Percentiles rank a stretch among this genome's conserved stretches.
These are phyloP conservation scores for Diversispora epigaea DNA, from an alignment of 192 early-diverging fungal species.

Conservation along the genomic window DNA sequence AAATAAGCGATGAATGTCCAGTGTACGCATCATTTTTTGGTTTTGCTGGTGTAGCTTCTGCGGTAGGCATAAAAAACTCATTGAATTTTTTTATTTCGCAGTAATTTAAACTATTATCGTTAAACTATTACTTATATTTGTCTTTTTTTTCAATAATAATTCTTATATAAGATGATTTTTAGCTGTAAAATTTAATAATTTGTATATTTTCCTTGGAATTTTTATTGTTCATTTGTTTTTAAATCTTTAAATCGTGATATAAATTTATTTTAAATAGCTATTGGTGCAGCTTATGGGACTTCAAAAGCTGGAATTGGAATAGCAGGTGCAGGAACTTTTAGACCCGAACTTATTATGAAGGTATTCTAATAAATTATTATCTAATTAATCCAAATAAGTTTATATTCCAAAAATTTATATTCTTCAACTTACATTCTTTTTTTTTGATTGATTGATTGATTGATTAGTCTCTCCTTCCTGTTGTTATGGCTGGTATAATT, in stretches of 20 bases:
- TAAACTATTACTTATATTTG: no score
- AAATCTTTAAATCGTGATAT: background rate
- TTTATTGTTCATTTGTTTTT: background rate
- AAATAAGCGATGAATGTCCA: constrained; percentile 55
- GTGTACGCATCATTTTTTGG: constrained; percentile 95
- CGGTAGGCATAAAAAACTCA: constrained; percentile 51
- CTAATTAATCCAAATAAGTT: background rate
- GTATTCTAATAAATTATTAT: constrained; percentile 29
- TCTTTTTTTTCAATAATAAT: background rate
- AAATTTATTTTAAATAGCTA: constrained; percentile 46
- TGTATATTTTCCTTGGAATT: background rate
- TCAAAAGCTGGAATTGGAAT: constrained; percentile 97
- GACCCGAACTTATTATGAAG: constrained; percentile 88
- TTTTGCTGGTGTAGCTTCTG: constrained; percentile 83
- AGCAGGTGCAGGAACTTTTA: constrained; percentile 90
- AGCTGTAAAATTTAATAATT: constrained; percentile 54
- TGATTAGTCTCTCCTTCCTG: constrained; percentile 77
- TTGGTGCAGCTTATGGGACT: constrained; percentile 98
- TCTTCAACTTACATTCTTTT: background rate
- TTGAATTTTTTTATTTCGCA: background rate
- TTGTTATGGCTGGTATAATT: constrained; percentile 99
- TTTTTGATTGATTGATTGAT: background rate
- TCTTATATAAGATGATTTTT: constrained; percentile 58
- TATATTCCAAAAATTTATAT: no score
- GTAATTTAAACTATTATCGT: background rate